These are phyloP conservation scores for Kockiozyma suomiensis DNA, from an alignment of 805 yeast species.

Conservation along the genomic window DNA sequence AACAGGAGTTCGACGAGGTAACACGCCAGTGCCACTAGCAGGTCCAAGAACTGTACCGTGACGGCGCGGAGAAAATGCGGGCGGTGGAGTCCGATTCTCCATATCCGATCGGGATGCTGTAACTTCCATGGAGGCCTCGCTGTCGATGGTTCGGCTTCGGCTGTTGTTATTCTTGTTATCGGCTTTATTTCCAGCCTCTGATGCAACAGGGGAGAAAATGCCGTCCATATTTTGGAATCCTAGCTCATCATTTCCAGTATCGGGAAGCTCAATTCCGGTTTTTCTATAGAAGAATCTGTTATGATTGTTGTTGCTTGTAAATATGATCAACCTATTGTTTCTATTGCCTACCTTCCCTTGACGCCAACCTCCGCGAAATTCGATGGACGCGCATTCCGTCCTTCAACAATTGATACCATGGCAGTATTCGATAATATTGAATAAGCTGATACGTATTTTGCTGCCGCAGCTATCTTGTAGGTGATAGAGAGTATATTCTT, in stretches of 20 bases:
- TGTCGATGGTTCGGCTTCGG: conserved; percentile 21
- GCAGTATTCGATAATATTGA: not conserved
- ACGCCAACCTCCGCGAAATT: conserved; percentile 31
- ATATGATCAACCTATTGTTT: too few relatives aligned
- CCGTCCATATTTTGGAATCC: conserved; percentile 37
- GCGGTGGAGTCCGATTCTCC: not conserved
- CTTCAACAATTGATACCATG: not conserved
- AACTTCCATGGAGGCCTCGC: conserved; percentile 28
- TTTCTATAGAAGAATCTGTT: too few relatives aligned
- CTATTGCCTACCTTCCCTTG: conserved; percentile 25
- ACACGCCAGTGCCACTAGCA: conserved; percentile 8
- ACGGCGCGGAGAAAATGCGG: not conserved
- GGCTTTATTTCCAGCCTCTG: not conserved
- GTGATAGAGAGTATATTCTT: too few relatives aligned
- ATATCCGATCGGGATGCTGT: conserved; percentile 5
- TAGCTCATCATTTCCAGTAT: conserved; percentile 34
- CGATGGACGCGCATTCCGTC: conserved; percentile 23
- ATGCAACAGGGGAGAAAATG: conserved; percentile 32
- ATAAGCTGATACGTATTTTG: not conserved
- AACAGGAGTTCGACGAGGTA: conserved; percentile 33
- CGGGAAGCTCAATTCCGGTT: conserved; percentile 36
- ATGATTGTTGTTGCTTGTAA: too few relatives aligned
- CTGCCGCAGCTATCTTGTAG: not conserved
- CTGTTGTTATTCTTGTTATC: not conserved
- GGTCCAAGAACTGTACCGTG: not conserved